Base-by-base conservation (phyloP, 345 rosid species). In the Litchi chinensis region DNA sequence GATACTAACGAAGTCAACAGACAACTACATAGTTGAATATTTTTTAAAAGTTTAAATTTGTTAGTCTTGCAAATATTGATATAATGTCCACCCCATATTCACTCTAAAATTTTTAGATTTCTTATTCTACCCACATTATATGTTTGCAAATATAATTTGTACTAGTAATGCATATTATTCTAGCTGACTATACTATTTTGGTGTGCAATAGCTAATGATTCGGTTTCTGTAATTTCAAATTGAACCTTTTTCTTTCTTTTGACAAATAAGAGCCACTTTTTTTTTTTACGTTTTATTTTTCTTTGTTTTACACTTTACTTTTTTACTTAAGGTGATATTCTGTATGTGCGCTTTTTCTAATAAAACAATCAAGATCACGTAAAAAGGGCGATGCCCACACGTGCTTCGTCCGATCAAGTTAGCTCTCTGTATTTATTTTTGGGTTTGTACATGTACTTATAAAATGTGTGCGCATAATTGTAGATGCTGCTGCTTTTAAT, bases 161-260 rank as follows among this genome's bases (percentile, higher is more conserved):
- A 46, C 12, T n/a, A n/a, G 39, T 46, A 59, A 24, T 22, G n/a
- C 16, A 28, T 63, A 8, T 32, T 5, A 56, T 4, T 59, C 65
- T 21, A 3, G 48, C 73, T 63, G 80, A 77, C 70, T 68, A 21
- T 56, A 59, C 76, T 52, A 68, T 32, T 5, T 8, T 40, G 18
- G 41, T 83, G 84, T 71, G 77, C 44, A 8, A 28, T 8, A 19
- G 43, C 59, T 18, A 75, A 77, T 80, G 84, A 77, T 82, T 86
- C 82, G 5, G 22, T 46, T 54, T 77, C n/a, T 8, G 6, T 70
- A 65, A 67, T 69, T 74, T 82, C 75, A 82, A 71, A 57, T n/a
- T 8, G 4, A n/a, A 60, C 26, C 21, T 21, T 59, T 59, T 59
- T 21, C 21, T 21, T 59, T 59, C 64, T 60, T 60, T 60, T 60